Conservation (phyloP, 495 filamentous ascomycete species). For the Durotheca rogersii region DNA sequence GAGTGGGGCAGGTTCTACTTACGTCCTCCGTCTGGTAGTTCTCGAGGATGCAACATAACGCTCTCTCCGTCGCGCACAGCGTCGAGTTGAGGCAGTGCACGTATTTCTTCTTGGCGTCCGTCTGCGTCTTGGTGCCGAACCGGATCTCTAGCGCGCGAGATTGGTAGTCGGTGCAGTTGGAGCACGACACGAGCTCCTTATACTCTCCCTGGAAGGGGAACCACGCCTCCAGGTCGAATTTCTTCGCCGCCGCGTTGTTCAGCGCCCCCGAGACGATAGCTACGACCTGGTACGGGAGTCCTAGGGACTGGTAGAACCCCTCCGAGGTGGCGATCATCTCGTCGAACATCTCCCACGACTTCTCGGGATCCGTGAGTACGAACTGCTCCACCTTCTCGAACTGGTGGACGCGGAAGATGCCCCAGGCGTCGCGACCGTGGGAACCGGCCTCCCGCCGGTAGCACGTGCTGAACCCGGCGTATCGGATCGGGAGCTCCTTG, state of each 20-base stretch:
- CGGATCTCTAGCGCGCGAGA: conserved; percentile 83
- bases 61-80: conserved; percentile 87
- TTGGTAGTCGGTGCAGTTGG: conserved; percentile 96
- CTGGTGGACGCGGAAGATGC: conserved; percentile 96
- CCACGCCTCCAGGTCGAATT: conserved; percentile 96
- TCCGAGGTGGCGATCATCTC: conserved; percentile 87
- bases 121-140: conserved; percentile 75
- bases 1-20: no score
- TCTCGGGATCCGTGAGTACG: conserved; percentile 87
- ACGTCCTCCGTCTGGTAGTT: conserved; percentile 93
- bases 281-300: conserved; percentile 85
- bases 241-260: conserved; percentile 92
- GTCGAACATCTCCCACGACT: conserved; percentile 91
- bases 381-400: conserved; percentile 99
- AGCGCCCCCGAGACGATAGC: conserved; percentile 92
- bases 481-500: conserved; percentile 70
- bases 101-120: conserved; percentile 83
- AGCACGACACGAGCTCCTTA: conserved; percentile 95
- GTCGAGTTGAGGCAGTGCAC: conserved; percentile 93
- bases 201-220: conserved; percentile 96
- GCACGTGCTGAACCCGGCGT: conserved; percentile 91
- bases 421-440: conserved; percentile 96
- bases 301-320: conserved; percentile 89
- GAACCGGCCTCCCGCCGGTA: conserved; percentile 92
- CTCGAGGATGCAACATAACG: conserved; percentile 91